phyloP scores from a whole-genome alignment of 495 filamentous ascomycete species.

The Pyrenula aspistea region DNA sequence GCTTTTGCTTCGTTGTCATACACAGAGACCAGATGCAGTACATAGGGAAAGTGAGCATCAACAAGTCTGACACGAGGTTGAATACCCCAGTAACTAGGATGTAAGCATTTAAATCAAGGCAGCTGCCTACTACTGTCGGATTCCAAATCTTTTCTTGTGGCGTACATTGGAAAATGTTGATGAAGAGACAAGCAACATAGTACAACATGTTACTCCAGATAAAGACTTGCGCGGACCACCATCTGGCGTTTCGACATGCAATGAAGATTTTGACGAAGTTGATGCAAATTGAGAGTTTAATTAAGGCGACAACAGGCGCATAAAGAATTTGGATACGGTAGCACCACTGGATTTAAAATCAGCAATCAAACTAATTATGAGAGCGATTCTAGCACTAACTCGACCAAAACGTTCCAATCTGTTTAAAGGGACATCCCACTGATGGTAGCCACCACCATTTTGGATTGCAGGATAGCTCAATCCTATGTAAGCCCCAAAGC shows the following conservation, averaged over 20 bases:
- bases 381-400: neutral
- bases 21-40: conserved; percentile 21
- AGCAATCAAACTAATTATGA: neutral
- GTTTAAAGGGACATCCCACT: neutral
- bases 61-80: conserved; percentile 22
- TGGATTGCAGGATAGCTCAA: neutral
- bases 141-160: neutral
- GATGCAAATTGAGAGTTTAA: neutral
- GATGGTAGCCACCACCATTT: neutral
- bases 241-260: neutral
- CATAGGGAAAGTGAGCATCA: conserved; percentile 23
- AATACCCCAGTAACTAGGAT: conserved; percentile 20
- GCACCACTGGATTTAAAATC: neutral
- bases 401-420: neutral
- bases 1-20: conserved; percentile 20
- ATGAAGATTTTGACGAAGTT: neutral
- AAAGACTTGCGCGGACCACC: neutral
- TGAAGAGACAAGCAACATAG: neutral
- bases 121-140: conserved; percentile 12
- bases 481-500: neutral
- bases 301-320: neutral
- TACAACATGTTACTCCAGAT: neutral
- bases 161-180: neutral
- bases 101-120: conserved; percentile 16
- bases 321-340: neutral